Percentiles rank a stretch among this genome's conserved stretches.
phyloP scores from a whole-genome alignment of 108 stramenopile species.

The Skeletonema marinoi region DNA sequence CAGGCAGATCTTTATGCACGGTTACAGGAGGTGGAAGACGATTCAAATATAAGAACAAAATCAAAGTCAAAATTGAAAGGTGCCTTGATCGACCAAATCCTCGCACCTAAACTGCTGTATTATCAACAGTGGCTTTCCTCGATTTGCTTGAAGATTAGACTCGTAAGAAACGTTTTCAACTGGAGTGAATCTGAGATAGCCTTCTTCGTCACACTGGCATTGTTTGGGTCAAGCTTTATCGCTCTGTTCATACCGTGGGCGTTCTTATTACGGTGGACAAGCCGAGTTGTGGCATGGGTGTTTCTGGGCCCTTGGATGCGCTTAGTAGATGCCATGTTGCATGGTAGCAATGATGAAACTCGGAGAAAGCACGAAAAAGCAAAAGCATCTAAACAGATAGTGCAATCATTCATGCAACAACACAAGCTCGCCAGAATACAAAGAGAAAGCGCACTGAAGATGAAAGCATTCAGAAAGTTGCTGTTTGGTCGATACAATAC shows the following conservation, averaged over 20 bases:
- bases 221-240: constrained; percentile 52
- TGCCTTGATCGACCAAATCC: constrained; percentile 56
- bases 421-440: constrained; percentile 42
- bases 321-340: constrained; percentile 50
- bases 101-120: constrained; percentile 15
- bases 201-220: constrained; percentile 62
- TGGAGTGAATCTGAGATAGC: constrained; percentile 43
- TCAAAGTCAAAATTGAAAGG: constrained; percentile 21
- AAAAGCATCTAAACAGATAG: constrained; percentile 8
- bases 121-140: constrained; percentile 32
- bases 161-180: constrained; percentile 15
- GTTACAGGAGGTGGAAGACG: constrained; percentile 47
- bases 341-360: constrained; percentile 33
- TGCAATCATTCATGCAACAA: constrained; percentile 25
- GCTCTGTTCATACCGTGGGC: constrained; percentile 67
- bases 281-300: constrained; percentile 63
- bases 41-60: constrained; percentile 31
- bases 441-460: constrained; percentile 72
- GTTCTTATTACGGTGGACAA: constrained; percentile 62
- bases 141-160: constrained; percentile 34
- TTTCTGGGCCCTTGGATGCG: constrained; percentile 81
- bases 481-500: constrained; percentile 69
- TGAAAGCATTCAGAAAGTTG: constrained; percentile 62
- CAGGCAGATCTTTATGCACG: constrained; percentile 50
- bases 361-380: constrained; percentile 24